Evolutionary conservation across 331 rosid genomes (phyloP).

Genomic region (Quercus tomentella): DNA sequence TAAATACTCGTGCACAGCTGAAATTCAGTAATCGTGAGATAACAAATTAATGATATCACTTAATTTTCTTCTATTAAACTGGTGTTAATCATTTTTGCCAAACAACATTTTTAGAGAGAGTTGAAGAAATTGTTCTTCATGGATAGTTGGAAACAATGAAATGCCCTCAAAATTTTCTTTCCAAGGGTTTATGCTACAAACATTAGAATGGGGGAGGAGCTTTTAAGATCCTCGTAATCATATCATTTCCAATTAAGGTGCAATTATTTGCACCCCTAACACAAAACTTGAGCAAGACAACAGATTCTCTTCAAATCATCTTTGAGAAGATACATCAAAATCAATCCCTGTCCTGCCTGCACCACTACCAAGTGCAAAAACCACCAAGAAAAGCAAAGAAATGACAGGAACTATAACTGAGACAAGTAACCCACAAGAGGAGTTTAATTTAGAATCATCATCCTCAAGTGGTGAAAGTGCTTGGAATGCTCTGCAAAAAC

Average conservation of each 20-base stretch:
- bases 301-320: background rate
- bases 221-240: background rate
- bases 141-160: background rate
- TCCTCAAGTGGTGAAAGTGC: slow-evolving; percentile 22
- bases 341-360: background rate
- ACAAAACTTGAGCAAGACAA: slow-evolving; percentile 18
- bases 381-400: slow-evolving; percentile 6
- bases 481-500: slow-evolving; percentile 79
- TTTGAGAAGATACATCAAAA: slow-evolving; percentile 1
- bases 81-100: background rate
- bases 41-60: background rate
- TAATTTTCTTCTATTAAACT: background rate
- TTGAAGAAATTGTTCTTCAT: background rate
- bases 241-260: background rate
- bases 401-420: slow-evolving; percentile 5
- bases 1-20: background rate
- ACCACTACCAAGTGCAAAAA: slow-evolving; percentile 1
- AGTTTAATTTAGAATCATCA: slow-evolving; percentile 25
- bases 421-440: slow-evolving; percentile 4
- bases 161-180: slow-evolving; percentile 1
- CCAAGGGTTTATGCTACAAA: slow-evolving; percentile 3
- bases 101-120: background rate
- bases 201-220: background rate
- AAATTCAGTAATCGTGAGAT: background rate
- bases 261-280: background rate